These are phyloP conservation scores for Medicago truncatula DNA, from an alignment of 306 rosid species.

Conservation along the genomic window MtrunA17r5.0-ANR NC_053047.1:4833001-4833500, in stretches of 20 bases:
- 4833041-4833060: too few relatives aligned
- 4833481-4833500: constrained; percentile 28
- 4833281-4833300: constrained; percentile 29
- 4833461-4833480: constrained; percentile 62
- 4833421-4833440: constrained; percentile 30
- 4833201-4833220: constrained; percentile 52
- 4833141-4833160: constrained; percentile 23
- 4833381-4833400: constrained; percentile 39
- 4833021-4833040: too few relatives aligned
- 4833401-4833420: constrained; percentile 16
- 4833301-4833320: constrained; percentile 14
- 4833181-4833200: constrained; percentile 36
- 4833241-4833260: constrained; percentile 58
- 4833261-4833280: constrained; percentile 35
- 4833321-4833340: constrained; percentile 18
- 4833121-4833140: constrained; percentile 2
- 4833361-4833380: constrained; percentile 71
- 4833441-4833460: constrained; percentile 49
- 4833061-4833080: too few relatives aligned
- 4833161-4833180: constrained; percentile 20
- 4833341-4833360: constrained; percentile 36
- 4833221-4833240: constrained; percentile 59
- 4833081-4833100: too few relatives aligned
- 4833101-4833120: too few relatives aligned
- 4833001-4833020: too few relatives aligned